These are phyloP conservation scores for Tolypocladium capitatum DNA, from an alignment of 2,329 filamentous ascomycete genomes.

Conservation along the genomic window DNA sequence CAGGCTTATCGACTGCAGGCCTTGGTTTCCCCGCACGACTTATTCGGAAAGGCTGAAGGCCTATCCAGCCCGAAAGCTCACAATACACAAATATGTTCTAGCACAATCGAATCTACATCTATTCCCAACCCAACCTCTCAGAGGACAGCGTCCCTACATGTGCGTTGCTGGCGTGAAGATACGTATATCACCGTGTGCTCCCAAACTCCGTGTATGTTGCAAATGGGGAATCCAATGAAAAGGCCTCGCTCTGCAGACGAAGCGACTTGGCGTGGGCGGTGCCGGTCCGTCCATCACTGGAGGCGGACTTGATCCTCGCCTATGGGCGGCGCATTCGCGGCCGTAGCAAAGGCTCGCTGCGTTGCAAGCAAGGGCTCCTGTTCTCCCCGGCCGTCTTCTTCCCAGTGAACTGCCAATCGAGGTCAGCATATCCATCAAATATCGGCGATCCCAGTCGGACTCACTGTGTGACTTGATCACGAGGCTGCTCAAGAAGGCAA, in stretches of 20 bases:
- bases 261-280: not conserved
- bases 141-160: not conserved
- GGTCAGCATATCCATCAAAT: not conserved
- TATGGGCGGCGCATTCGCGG: conserved; percentile 7
- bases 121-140: not conserved
- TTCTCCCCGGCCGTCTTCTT: conserved; percentile 13
- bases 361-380: conserved; percentile 9
- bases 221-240: not conserved
- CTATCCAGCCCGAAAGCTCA: not conserved
- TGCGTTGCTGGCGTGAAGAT: not conserved
- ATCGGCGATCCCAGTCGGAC: conserved; percentile 17
- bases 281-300: conserved; percentile 2
- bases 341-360: conserved; percentile 3
- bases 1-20: no score
- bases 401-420: conserved; percentile 18
- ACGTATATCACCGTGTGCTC: not conserved
- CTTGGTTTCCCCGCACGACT: no score
- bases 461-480: conserved; percentile 63
- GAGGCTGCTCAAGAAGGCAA: conserved; percentile 54
- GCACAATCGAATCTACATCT: not conserved
- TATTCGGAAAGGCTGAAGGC: no score
- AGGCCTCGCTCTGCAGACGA: not conserved
- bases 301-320: conserved; percentile 17
- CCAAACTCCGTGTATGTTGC: not conserved
- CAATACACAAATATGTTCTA: not conserved